Evolutionary conservation across 306 rosid species (phyloP).

Genomic region (Arachis stenosperma): DNA sequence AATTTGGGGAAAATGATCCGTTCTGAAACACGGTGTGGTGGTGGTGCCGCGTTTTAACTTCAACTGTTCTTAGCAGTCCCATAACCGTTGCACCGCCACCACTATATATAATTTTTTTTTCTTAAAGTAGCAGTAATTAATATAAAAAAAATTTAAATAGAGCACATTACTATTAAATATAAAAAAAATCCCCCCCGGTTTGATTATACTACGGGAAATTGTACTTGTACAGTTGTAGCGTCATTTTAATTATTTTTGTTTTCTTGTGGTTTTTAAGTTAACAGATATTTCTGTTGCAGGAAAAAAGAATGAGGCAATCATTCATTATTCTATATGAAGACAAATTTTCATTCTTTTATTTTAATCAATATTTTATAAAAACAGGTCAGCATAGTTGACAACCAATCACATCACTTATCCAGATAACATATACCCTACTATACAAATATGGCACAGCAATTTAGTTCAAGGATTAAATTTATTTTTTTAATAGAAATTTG

Average conservation of each 20-base stretch:
- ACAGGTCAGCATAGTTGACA: too few relatives aligned
- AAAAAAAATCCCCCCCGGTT: too few relatives aligned
- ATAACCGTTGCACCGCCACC: slow-evolving; percentile 21
- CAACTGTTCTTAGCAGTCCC: background rate
- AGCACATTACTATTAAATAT: background rate
- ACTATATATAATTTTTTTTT: background rate
- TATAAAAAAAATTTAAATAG: background rate
- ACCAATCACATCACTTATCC: too few relatives aligned
- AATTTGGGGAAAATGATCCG: slow-evolving; percentile 8
- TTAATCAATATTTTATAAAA: too few relatives aligned
- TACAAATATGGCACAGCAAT: too few relatives aligned
- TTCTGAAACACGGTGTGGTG: slow-evolving; percentile 37
- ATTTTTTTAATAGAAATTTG: too few relatives aligned
- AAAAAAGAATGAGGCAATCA: background rate
- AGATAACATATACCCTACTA: too few relatives aligned
- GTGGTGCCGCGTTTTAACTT: slow-evolving; percentile 43
- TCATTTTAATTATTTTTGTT: background rate
- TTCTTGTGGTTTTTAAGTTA: background rate
- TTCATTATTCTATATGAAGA: too few relatives aligned
- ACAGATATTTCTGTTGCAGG: background rate
- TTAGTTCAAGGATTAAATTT: too few relatives aligned
- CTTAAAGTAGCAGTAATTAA: too few relatives aligned
- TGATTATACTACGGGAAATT: background rate
- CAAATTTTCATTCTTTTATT: too few relatives aligned
- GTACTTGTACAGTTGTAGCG: slow-evolving; percentile 25